Conservation (phyloP, 1,284 basidiomycete genomes). For the Pseudozyma sp. region DNA sequence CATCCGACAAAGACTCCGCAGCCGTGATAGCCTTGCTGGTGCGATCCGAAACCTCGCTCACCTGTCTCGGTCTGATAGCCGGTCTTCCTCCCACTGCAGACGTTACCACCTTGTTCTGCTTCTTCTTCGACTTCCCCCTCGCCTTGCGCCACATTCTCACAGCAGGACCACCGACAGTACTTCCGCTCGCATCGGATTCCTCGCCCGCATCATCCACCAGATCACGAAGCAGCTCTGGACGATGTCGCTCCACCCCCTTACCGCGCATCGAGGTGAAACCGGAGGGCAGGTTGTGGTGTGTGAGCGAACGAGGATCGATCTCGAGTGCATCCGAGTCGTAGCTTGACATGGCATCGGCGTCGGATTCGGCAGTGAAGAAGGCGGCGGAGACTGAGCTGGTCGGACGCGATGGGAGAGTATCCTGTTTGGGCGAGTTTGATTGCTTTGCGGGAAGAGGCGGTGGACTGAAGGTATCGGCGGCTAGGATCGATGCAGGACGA, state of each 20-base stretch:
- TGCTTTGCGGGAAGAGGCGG: slow-evolving; percentile 55
- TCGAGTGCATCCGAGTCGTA: slow-evolving; percentile 37
- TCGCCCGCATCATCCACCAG: slow-evolving; percentile 11
- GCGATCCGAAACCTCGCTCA: slow-evolving; percentile 27
- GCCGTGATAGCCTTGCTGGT: slow-evolving; percentile 48
- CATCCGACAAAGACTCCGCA: slow-evolving; percentile 19
- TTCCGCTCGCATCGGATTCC: slow-evolving; percentile 48
- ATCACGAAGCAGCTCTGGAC: slow-evolving; percentile 52
- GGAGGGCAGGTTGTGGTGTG: slow-evolving; percentile 15
- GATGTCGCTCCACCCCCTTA: slow-evolving; percentile 30
- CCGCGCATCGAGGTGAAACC: slow-evolving; percentile 25
- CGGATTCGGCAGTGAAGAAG: slow-evolving; percentile 49
- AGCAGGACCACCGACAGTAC: slow-evolving; percentile 54
- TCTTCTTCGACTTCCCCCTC: slow-evolving; percentile 44
- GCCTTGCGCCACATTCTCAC: slow-evolving; percentile 52
- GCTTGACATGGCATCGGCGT: slow-evolving; percentile 31
- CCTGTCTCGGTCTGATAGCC: slow-evolving; percentile 8
- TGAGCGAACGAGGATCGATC: slow-evolving; percentile 16
- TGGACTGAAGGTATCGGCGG: slow-evolving; percentile 54
- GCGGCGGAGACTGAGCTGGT: slow-evolving; percentile 39
- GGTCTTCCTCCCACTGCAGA: neutral
- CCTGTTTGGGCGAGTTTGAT: neutral
- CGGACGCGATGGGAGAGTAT: slow-evolving; percentile 15
- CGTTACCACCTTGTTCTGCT: slow-evolving; percentile 1
- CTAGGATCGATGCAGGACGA: slow-evolving; percentile 26